Base-by-base conservation (phyloP, 495 filamentous ascomycete species). In the Penicillium ochrochloron region DNA sequence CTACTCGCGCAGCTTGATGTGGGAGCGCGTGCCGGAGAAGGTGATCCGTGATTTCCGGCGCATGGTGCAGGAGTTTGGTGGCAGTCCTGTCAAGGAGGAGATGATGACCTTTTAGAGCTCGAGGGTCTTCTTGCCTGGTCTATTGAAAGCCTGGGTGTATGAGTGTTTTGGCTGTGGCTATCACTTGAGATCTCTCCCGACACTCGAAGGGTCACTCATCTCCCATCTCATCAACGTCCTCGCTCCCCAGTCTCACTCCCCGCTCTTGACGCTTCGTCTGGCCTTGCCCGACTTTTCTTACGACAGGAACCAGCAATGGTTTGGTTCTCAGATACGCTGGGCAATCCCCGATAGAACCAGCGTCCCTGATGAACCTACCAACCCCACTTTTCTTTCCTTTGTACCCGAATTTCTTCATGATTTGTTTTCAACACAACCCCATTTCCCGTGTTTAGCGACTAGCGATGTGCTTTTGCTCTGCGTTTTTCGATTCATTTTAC, bases 21-120 rank as follows among this genome's bases (percentile, higher is more conserved):
- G 93, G 93, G 93, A 97, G 70, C 89, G 90, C 73, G 91, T 99
- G 64, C 93, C 96, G 51, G 82, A 87, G 65, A 93, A 99, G 71
- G 92, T 97, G 51, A 94, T 99, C 57, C 87, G 88, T 62, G 91
- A 94, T 77, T 99, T 98, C 80, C 90, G 89, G 69, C 89, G 91
- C 72, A 92, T 97, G 87, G 92, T 95, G 63, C 86, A 75, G 83
- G 90, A 81, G 39, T 82, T 70, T 57, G 78, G 78, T 50, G 76
- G 72, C 4, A 29, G 65, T 10, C 73, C 78, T 5, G 68, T 78
- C 17, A 79, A 80, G 62, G 73, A 77, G 59, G 75, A 80, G 66
- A 70, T 70, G 64, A 53, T 61, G 46, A 55, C 56, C 33, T 69
- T 69, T 31, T 65, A 65, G 54, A 15, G 37, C 31, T 12, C 25